A percentile compares a stretch with the other conserved stretches of the same genome.
phyloP scores from a whole-genome alignment of 768 basidiomycete genomes.

The Tricholomella constricta region DNA sequence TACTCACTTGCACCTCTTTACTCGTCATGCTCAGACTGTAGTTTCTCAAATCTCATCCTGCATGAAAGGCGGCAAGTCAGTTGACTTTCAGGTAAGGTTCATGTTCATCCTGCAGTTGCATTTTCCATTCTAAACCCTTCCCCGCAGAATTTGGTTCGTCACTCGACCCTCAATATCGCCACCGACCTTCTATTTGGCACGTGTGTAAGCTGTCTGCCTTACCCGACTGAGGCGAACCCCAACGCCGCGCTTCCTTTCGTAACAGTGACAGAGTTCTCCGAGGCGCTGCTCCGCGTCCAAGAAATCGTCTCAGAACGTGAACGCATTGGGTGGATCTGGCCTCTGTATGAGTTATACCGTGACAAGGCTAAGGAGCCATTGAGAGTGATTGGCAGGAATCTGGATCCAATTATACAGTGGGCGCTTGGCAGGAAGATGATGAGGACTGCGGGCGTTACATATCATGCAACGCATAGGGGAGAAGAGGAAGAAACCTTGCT shows the following conservation, averaged over 20 bases:
- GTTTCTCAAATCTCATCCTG: constrained; percentile 33
- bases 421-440: constrained; percentile 30
- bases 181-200: constrained; percentile 58
- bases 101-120: neutral
- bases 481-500: constrained; percentile 26
- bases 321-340: constrained; percentile 45
- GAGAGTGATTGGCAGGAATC: constrained; percentile 44
- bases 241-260: constrained; percentile 25
- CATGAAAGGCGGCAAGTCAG: constrained; percentile 30
- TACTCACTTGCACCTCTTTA: constrained; percentile 43
- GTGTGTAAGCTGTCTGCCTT: constrained; percentile 40
- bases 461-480: neutral
- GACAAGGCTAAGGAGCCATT: constrained; percentile 39
- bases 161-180: constrained; percentile 55
- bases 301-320: constrained; percentile 29
- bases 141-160: constrained; percentile 43
- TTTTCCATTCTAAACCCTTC: neutral
- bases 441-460: constrained; percentile 10
- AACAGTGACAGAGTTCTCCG: constrained; percentile 37
- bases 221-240: constrained; percentile 24
- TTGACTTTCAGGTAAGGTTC: constrained; percentile 41
- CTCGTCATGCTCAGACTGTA: constrained; percentile 37
- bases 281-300: constrained; percentile 43
- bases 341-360: constrained; percentile 44
- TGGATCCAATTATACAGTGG: constrained; percentile 48